These are phyloP conservation scores for Dactylella cylindrospora DNA, from an alignment of 2,329 filamentous ascomycete species.

Conservation along the genomic window DNA sequence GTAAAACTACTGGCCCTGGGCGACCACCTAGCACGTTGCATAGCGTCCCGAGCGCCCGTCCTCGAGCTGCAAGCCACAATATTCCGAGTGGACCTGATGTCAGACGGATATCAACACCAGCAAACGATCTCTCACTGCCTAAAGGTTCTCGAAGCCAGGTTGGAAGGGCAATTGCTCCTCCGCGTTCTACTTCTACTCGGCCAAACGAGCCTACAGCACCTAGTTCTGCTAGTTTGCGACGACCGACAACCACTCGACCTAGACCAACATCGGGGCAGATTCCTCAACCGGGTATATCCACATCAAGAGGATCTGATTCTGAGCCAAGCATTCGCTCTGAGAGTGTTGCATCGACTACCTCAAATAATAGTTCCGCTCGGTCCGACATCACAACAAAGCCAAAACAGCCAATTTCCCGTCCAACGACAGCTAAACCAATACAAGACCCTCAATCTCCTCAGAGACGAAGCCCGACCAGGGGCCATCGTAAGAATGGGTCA, in stretches of 20 bases:
- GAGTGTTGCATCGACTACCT: slow-evolving; percentile 37
- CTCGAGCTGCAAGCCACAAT: slow-evolving; percentile 40
- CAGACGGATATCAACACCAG: slow-evolving; percentile 22
- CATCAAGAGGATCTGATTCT: slow-evolving; percentile 31
- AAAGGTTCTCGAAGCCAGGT: slow-evolving; percentile 14
- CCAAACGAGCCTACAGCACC: slow-evolving; percentile 20
- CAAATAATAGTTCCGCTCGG: slow-evolving; percentile 31
- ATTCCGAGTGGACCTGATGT: slow-evolving; percentile 11
- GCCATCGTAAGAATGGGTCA: slow-evolving; percentile 24
- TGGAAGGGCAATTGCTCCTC: slow-evolving; percentile 27
- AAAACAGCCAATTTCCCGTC: slow-evolving; percentile 4
- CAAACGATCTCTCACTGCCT: slow-evolving; percentile 23
- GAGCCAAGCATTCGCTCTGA: slow-evolving; percentile 39
- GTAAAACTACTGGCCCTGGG: slow-evolving; percentile 22
- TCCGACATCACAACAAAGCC: slow-evolving; percentile 31
- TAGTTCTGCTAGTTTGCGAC: slow-evolving; percentile 11
- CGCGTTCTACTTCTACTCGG: slow-evolving; percentile 25
- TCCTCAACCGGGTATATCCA: slow-evolving; percentile 2
- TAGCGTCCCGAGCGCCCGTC: slow-evolving; percentile 22
- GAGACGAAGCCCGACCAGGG: slow-evolving; percentile 13
- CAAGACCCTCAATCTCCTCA: slow-evolving; percentile 16
- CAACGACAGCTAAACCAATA: not conserved
- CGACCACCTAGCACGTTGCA: slow-evolving; percentile 30
- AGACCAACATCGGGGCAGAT: slow-evolving; percentile 30
- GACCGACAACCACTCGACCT: slow-evolving; percentile 7